A percentile compares a stretch with the other conserved stretches of the same genome.
Evolutionary conservation across 2,329 filamentous ascomycete species (phyloP).

Genomic region (Teratosphaeria epicoccoides): DNA sequence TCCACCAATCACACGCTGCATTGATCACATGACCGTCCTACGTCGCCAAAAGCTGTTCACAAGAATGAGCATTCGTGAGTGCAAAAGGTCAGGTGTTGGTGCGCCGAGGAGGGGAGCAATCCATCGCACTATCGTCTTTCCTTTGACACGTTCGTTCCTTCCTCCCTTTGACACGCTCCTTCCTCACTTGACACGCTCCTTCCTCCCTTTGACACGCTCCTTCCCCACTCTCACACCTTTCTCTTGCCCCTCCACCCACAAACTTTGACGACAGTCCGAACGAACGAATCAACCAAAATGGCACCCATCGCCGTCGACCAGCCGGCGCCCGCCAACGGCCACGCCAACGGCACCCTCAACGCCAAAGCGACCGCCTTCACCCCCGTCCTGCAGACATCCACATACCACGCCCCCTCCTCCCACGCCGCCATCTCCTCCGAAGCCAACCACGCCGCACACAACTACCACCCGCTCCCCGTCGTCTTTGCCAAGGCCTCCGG

Average conservation of each 20-base stretch:
- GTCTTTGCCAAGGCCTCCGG: slow-evolving; percentile 82
- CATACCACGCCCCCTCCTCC: slow-evolving; percentile 68
- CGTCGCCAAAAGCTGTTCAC: not conserved
- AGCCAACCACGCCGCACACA: slow-evolving; percentile 82
- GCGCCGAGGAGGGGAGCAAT: not conserved
- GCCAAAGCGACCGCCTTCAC: slow-evolving; percentile 33
- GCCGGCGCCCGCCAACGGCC: slow-evolving; percentile 7
- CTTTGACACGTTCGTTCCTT: too few relatives aligned
- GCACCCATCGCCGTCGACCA: slow-evolving; percentile 27
- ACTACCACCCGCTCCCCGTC: slow-evolving; percentile 94
- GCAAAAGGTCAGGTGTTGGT: not conserved
- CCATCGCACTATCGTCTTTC: too few relatives aligned
- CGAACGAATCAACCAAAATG: slow-evolving; percentile 18
- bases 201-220: too few relatives aligned
- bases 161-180: too few relatives aligned
- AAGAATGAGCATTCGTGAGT: not conserved
- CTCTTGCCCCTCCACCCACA: too few relatives aligned
- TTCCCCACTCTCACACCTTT: too few relatives aligned
- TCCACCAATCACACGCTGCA: not conserved
- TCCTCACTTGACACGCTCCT: too few relatives aligned
- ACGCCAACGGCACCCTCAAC: slow-evolving; percentile 24
- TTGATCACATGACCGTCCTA: not conserved
- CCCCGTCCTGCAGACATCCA: slow-evolving; percentile 30
- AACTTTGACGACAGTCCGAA: not conserved
- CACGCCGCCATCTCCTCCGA: slow-evolving; percentile 70